Base-by-base conservation (phyloP, 1,139 yeast genomes). In the Candida pseudoviswanathii region DNA sequence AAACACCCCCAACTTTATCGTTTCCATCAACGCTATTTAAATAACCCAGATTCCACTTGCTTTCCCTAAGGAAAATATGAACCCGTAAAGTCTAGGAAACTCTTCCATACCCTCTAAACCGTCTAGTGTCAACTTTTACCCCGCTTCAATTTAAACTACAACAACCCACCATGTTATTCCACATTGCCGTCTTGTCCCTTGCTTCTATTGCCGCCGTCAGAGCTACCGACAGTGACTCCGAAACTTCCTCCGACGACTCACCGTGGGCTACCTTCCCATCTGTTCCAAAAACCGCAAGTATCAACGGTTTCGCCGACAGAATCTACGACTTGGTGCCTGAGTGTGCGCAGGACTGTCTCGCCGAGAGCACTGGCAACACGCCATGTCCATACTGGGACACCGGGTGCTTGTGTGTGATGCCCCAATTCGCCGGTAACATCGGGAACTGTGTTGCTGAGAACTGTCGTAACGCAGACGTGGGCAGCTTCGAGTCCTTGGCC, bases 351-450 rank as follows among this genome's bases (percentile, higher is more conserved):
- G 50, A 54, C n/a, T 65, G 70, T 54, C 11, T 38, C 2, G 61
- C 56, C 34, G 16, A 16, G 2, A 16, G 65, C 46, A 67, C 73
- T 29, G 66, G 68, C 3, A 56, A 58, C 37, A 65, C 71, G 5
- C 68, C 69, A 7, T 67, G 71, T 51, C 70, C 70, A 42, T 66
- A 68, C 56, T 68, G 73, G 73, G 73, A 70, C 51, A 66, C 73
- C 42, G 73, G 73, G 2, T 70, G 74, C 52, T 60, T 68, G 40
- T 69, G 74, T 59, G 68, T 70, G 29, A 68, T 70, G 70, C 61
- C 70, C 26, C 59, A 56, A 41, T 69, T 64, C 60, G 58, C 59
- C 16, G 67, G 66, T 4, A 45, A 45, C 30, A 67, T 68, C 33
- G 74, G 68, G 22, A 54, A 56, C 25, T 70, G 74, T 57, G 62